Percentiles rank a stretch among this genome's conserved stretches.
These are phyloP conservation scores for Pythium guiyangense DNA, from an alignment of 352 stramenopile genomes.

Conservation along the genomic window DNA sequence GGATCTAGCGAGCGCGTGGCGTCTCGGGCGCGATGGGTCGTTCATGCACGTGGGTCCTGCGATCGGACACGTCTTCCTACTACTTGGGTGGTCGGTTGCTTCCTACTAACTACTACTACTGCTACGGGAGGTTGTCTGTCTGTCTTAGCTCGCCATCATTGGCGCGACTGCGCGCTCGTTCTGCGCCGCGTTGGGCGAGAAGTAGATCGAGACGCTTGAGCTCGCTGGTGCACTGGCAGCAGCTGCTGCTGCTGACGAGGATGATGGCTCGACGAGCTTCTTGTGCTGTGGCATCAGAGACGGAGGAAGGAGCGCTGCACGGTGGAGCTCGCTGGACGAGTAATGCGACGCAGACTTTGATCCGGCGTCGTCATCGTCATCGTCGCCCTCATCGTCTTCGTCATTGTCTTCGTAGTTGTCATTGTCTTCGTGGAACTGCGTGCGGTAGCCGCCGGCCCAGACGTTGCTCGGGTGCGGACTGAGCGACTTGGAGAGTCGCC, in stretches of 20 bases:
- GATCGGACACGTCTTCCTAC: too few species aligned
- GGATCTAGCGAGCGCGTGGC: too few species aligned
- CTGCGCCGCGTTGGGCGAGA: constrained; percentile 2
- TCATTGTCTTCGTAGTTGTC: constrained; percentile 8
- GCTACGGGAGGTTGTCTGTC: not conserved
- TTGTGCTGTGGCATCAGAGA: not conserved
- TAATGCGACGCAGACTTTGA: constrained; percentile 12
- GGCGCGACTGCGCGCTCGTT: constrained; percentile 8
- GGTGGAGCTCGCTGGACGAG: constrained; percentile 7
- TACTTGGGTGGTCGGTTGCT: too few species aligned
- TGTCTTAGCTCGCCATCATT: constrained; percentile 12
- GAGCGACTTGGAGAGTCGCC: constrained; percentile 4
- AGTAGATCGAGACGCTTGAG: constrained; percentile 11
- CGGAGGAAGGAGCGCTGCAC: not conserved
- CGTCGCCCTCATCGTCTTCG: constrained; percentile 1
- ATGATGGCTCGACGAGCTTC: not conserved
- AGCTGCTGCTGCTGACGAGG: not conserved
- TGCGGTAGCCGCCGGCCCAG: constrained; percentile 3
- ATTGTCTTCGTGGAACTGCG: constrained; percentile 5
- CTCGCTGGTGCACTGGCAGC: not conserved
- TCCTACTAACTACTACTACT: too few species aligned
- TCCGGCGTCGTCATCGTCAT: constrained; percentile 1
- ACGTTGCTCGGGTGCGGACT: constrained; percentile 8
- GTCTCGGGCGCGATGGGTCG: too few species aligned
- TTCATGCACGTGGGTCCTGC: too few species aligned